Evolutionary conservation across 192 early-diverging fungal genomes (phyloP), one percentile per base, ranked within the genome.

Genomic region (Geranomyces michiganensis): DNA sequence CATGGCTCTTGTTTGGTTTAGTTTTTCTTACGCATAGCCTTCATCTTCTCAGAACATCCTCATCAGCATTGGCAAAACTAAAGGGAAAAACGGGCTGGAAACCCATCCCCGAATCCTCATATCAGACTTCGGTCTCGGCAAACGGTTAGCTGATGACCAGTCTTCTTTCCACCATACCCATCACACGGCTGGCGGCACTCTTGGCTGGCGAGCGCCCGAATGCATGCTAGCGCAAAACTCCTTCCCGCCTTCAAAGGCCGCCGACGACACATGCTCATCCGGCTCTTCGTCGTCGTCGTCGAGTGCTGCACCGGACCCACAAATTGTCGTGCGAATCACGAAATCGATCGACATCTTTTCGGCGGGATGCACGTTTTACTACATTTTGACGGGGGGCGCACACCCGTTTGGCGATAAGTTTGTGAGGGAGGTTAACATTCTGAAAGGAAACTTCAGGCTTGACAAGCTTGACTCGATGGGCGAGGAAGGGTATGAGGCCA

Each of bases 141-240:
- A 96, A 67, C 94, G 94, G 43, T 79, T 99, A 22, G 95, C 94
- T 53, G 93, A 92, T 48, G 94, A 96, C 70, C 93, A 96, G 68
- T 93, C 90, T 58, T 93, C 91, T 53, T 98, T 99, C 82, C 90
- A 94, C 73, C 94, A 96, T 75, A 99, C 97, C 0, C 73, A 83
- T 47, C 55, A 67, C 51, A 78, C 90, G 41, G 74, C 88, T 70
- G 89, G 90, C 62, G 96, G 97, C 19, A 99, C 97, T 0, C 84
- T 95, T 56, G 97, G 97, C 10, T 99, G 97, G 97, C 85, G 97
- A 14, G 97, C 97, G 1, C 94, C 96, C 7, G 97, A 99, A 79
- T 90, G 84, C 73, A 78, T 93, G 49, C 72, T 85, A 74, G 69
- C 80, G 77, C 29, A 55, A 46, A 55, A 70, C 56, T 59, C 67